A percentile compares a stretch with the other conserved stretches of the same genome.
These are phyloP conservation scores for Wickerhamiella nectarea DNA, from an alignment of 805 yeast genomes.

Conservation along the genomic window DNA sequence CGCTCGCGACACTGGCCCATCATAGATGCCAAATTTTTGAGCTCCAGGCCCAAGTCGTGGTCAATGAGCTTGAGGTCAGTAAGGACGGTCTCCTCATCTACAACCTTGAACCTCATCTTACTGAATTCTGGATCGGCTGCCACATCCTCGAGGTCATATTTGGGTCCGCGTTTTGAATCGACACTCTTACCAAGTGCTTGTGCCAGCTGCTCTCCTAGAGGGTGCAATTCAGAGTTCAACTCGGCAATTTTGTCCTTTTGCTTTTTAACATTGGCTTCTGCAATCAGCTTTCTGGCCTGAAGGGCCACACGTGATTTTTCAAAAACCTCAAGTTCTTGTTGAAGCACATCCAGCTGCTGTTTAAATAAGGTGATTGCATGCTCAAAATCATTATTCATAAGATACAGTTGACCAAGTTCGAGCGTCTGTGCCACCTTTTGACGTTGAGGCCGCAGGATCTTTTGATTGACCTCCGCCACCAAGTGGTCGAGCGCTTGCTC, in stretches of 20 bases:
- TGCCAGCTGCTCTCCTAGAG: neutral
- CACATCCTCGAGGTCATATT: neutral
- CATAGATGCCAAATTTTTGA: neutral
- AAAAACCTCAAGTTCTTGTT: neutral
- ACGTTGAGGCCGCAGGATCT: conserved; percentile 17
- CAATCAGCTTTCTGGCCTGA: neutral
- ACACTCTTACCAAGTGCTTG: neutral
- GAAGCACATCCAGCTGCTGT: conserved; percentile 4
- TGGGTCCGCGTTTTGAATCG: neutral
- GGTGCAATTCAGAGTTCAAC: neutral
- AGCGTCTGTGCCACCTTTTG: conserved; percentile 27
- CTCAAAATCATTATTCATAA: conserved; percentile 39
- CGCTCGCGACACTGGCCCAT: conserved; percentile 13
- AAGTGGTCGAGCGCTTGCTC: conserved; percentile 57
- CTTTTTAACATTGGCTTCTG: neutral
- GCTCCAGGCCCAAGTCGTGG: neutral
- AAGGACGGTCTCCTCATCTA: conserved; percentile 1
- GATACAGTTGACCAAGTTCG: conserved; percentile 58
- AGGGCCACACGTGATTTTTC: neutral
- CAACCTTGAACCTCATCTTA: neutral
- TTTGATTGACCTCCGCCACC: conserved; percentile 41
- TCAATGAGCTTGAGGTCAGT: neutral
- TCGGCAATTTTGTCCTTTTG: neutral
- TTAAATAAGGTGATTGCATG: conserved; percentile 38
- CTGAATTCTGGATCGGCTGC: neutral